Evolutionary conservation across 176 grass and related monocot species (phyloP), one percentile per base, ranked within the genome.

Genomic region (Carex littledalei): DNA sequence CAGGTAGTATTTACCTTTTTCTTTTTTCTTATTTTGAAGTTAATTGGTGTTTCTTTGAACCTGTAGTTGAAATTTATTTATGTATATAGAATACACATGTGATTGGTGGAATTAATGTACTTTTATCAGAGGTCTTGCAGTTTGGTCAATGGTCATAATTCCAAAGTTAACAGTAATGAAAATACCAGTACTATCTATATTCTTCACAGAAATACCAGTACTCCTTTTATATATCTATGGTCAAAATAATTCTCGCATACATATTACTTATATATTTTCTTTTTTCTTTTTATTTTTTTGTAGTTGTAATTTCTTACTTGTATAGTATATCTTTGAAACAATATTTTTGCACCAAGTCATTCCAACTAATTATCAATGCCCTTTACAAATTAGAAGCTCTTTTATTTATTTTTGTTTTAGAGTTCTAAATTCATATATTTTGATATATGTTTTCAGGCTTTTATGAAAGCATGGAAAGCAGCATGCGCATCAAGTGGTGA

Each of bases 401-500:
- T 47, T 32, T 12, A 18, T 29, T 45, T 9, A 75, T 15, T 13
- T 49, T 75, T 74, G 8, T 52, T 75, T 22, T 11, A 52, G 3
- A 52, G 21, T 72, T 45, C 3, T 74, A 50, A 3, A 32, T 35
- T 67, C 4, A 75, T 75, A 24, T 39, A 2, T 41, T 17, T 17
- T 24, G 9, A 6, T 4, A 50, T 50, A 10, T 15, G 16, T 53
- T 29, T 62, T 24, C 76, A 91, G 92, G 35, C 92, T 3, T 81
- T 91, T 68, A 58, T 89, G 85, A 7, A 80, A 7, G 71, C 89
- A 34, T 94, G 92, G 89, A 81, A 87, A 55, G 85, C 83, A 35
- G 92, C 87, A 20, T 91, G 92, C 35, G 24, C 18, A 20, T 15
- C 87, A 18, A 73, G 73, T 0, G 92, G 89, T 3, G 75, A 18